phyloP scores from a whole-genome alignment of 257 asterid genomes.

The Fraxinus americana region DNA sequence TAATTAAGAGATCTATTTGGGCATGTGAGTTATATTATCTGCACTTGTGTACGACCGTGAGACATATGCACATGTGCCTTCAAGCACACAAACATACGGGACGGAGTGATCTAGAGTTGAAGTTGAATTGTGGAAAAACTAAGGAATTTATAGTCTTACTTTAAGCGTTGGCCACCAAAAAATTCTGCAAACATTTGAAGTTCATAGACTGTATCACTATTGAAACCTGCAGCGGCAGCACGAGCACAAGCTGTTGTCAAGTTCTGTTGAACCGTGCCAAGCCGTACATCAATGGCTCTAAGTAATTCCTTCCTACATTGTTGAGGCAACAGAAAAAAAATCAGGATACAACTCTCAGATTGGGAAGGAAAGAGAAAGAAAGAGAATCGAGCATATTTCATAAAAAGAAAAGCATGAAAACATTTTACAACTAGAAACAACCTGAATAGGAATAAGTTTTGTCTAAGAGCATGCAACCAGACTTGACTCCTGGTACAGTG shows the following conservation, averaged over 20 bases:
- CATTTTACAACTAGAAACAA: no score
- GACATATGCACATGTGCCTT: background rate
- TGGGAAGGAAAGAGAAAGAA: no score
- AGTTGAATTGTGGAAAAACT: slow-evolving; percentile 18
- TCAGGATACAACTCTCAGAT: background rate
- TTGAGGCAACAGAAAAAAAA: slow-evolving; percentile 25
- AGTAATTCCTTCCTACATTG: slow-evolving; percentile 79
- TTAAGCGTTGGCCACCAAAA: slow-evolving; percentile 77
- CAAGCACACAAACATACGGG: background rate
- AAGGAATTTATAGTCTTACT: slow-evolving; percentile 46
- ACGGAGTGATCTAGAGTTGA: slow-evolving; percentile 6
- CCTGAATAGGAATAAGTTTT: background rate
- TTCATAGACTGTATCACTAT: slow-evolving; percentile 59
- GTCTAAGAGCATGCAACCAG: background rate
- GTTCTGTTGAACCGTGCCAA: slow-evolving; percentile 74
- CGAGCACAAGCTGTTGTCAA: slow-evolving; percentile 70
- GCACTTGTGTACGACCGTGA: background rate
- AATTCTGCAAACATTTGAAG: slow-evolving; percentile 81
- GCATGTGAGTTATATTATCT: background rate
- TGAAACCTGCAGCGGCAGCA: slow-evolving; percentile 88
- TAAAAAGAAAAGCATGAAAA: no score
- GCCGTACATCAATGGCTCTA: slow-evolving; percentile 90
- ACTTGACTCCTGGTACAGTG: background rate
- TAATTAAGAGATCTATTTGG: background rate
- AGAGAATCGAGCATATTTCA: no score